A percentile compares a stretch with the other conserved stretches of the same genome.
Conservation (phyloP, 768 basidiomycete genomes). For the Mycena albidolilacea region DNA sequence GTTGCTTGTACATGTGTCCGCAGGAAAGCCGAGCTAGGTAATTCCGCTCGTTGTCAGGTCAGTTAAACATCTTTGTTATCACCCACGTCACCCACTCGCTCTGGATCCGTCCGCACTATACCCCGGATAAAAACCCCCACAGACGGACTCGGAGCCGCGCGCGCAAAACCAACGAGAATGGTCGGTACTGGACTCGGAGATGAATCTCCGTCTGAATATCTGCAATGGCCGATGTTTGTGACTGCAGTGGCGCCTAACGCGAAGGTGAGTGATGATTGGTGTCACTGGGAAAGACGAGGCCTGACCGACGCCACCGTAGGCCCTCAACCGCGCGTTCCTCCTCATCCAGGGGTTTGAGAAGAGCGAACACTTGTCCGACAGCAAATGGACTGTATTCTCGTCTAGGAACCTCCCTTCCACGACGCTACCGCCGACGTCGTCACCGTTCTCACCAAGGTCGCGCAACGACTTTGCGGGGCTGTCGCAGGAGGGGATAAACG, state of each 20-base stretch:
- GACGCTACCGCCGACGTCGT: constrained; percentile 9
- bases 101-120: neutral
- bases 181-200: neutral
- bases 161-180: neutral
- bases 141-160: neutral
- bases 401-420: neutral
- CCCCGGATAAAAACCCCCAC: neutral
- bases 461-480: constrained; percentile 16
- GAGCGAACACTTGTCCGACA: neutral
- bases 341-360: constrained; percentile 4
- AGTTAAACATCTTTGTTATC: neutral
- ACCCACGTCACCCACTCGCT: neutral
- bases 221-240: constrained; percentile 17
- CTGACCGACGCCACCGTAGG: neutral
- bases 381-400: constrained; percentile 3
- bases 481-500: constrained; percentile 7
- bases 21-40: neutral
- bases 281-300: too few species aligned
- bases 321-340: constrained; percentile 6
- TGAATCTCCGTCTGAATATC: constrained; percentile 4
- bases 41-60: neutral
- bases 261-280: neutral
- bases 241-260: neutral
- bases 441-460: neutral
- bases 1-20: neutral